A percentile compares a stretch with the other conserved stretches of the same genome.
Conservation (phyloP, 2,329 filamentous ascomycete species). For the Penicillium capsulatum region DNA sequence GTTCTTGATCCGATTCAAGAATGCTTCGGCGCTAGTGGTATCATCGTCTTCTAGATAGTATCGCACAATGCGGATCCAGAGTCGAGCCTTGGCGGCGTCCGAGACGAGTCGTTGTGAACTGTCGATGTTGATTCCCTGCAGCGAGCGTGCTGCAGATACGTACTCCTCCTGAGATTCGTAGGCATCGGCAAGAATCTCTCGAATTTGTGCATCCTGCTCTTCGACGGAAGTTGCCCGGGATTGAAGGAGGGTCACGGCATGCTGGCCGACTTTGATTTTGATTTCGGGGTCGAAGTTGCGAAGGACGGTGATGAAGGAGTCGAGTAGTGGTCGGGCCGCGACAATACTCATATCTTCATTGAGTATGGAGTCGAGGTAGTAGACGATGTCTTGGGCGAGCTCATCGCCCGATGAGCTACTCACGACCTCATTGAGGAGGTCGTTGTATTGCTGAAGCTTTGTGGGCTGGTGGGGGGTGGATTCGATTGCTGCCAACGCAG, state of each 20-base stretch:
- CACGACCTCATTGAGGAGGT: conserved; percentile 55
- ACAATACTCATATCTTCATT: conserved; percentile 69
- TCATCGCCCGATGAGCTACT: conserved; percentile 43
- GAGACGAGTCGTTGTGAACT: conserved; percentile 79
- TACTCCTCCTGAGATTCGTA: conserved; percentile 82
- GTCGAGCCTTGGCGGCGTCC: conserved; percentile 73
- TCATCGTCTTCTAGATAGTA: conserved; percentile 94
- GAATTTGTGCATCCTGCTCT: conserved; percentile 76
- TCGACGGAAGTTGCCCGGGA: conserved; percentile 70
- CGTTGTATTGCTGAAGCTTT: conserved; percentile 55
- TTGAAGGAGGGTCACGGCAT: conserved; percentile 64
- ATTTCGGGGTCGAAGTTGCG: conserved; percentile 53
- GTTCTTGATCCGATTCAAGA: conserved; percentile 93
- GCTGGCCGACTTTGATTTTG: conserved; percentile 70
- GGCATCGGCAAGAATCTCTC: conserved; percentile 75
- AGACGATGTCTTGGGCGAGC: conserved; percentile 60
- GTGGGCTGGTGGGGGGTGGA: conserved; percentile 45
- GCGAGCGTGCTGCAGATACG: conserved; percentile 66
- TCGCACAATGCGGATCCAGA: conserved; percentile 92
- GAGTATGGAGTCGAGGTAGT: conserved; percentile 66
- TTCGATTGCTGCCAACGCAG: conserved; percentile 50
- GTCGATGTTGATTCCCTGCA: conserved; percentile 84
- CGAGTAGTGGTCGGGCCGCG: conserved; percentile 66
- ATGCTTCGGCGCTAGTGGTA: conserved; percentile 75
- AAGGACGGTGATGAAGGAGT: conserved; percentile 62